Evolutionary conservation across 1,284 basidiomycete genomes (phyloP).

Genomic region (Athelia psychrophila): DNA sequence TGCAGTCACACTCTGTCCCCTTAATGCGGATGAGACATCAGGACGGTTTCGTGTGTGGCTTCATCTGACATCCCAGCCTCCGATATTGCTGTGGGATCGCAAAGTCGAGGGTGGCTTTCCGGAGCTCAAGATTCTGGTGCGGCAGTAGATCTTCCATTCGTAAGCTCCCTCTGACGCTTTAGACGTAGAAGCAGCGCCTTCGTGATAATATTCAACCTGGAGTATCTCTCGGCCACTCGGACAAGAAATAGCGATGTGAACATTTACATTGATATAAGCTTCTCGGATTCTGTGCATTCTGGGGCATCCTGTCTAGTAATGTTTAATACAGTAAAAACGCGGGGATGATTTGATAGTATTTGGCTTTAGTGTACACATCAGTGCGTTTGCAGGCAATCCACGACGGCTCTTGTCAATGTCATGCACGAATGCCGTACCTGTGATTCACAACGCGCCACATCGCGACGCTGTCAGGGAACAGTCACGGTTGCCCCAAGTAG

Average conservation of each 20-base stretch:
- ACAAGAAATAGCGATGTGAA: slow-evolving; percentile 41
- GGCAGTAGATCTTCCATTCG: slow-evolving; percentile 21
- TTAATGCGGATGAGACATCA: slow-evolving; percentile 77
- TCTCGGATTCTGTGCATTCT: too few species aligned
- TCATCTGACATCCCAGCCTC: slow-evolving; percentile 33
- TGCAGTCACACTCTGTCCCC: slow-evolving; percentile 70
- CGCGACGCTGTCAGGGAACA: too few species aligned
- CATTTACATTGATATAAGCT: too few species aligned
- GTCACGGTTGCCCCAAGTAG: too few species aligned
- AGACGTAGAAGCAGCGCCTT: slow-evolving; percentile 80
- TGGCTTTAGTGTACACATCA: too few species aligned
- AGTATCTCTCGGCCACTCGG: slow-evolving; percentile 81
- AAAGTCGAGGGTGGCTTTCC: slow-evolving; percentile 90
- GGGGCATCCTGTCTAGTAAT: too few species aligned
- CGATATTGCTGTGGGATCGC: slow-evolving; percentile 69
- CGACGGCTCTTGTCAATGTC: too few species aligned
- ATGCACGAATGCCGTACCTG: too few species aligned
- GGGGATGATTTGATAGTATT: too few species aligned
- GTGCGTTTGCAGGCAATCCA: too few species aligned
- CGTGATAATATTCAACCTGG: slow-evolving; percentile 79
- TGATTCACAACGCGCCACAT: too few species aligned
- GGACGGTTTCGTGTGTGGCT: slow-evolving; percentile 91
- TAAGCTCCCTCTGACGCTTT: not conserved
- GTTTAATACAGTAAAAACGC: too few species aligned
- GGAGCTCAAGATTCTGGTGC: slow-evolving; percentile 79